Evolutionary conservation across 768 basidiomycete species (phyloP), one percentile per base, ranked within the genome.

Genomic region (Russula earlei): DNA sequence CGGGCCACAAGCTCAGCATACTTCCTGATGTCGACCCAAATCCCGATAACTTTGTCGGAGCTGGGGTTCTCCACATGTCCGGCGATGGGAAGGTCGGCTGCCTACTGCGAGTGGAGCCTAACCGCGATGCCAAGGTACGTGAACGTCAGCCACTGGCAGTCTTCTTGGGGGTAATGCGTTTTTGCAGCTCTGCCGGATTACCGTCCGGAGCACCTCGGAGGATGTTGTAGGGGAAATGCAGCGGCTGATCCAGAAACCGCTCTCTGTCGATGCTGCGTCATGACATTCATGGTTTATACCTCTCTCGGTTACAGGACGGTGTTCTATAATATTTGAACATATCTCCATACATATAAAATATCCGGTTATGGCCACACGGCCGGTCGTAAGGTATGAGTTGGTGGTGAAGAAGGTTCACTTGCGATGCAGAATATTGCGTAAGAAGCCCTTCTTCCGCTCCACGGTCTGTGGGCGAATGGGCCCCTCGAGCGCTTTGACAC

Each of bases 41-140:
- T 69, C 84, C 87, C n/a, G 83, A 77, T 66, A 99, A 99, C 66
- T 69, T 92, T 41, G 94, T 98, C 17, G 88, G 82, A 20, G 96
- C 93, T n/a, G 94, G 88, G n/a, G 90, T 99, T 31, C 72, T 99
- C 49, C 92, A 98, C 68, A 95, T 84, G 74, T 85, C 87, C n/a
- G 69, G 74, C 5, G 87, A 87, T 4, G 95, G 95, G 33, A 98
- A 98, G 71, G 91, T 98, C 48, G 96, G 96, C 6, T 98, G 96
- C 67, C 74, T 99, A 59, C 70, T 97, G 61, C 80, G 96, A 52
- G 69, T 97, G 27, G 96, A 99, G 69, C 96, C 96, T 2, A 99
- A 97, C 72, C 80, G 82, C 50, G 93, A 96, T 57, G 96, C 95
- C 25, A 95, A 96, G 79, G 92, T 91, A 66, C 49, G 78, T 56